Evolutionary conservation across 495 filamentous ascomycete species (phyloP).

Genomic region (Acidomyces sp.): DNA sequence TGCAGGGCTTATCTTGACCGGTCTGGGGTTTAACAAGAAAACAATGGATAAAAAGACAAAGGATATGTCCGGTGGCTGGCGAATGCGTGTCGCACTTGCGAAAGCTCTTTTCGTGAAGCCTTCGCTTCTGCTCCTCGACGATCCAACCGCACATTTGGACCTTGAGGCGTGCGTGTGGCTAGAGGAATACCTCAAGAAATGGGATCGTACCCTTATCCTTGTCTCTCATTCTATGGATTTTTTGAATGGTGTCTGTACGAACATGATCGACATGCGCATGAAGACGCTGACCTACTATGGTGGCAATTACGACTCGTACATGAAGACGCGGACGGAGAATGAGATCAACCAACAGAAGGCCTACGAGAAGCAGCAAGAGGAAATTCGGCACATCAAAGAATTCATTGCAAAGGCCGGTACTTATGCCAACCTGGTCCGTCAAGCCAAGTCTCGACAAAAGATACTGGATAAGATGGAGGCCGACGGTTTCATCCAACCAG

Average conservation of each 20-base stretch:
- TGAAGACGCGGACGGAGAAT: constrained; percentile 87
- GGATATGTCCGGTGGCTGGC: constrained; percentile 99
- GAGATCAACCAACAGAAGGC: constrained; percentile 98
- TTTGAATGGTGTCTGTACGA: constrained; percentile 97
- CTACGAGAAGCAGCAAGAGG: constrained; percentile 97
- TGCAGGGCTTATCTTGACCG: constrained; percentile 90
- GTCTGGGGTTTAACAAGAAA: constrained; percentile 95
- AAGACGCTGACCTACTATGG: constrained; percentile 93
- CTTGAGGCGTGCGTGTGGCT: constrained; percentile 99
- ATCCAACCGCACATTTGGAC: constrained; percentile 98
- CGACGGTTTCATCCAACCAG: constrained; percentile 91
- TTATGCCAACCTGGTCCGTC: constrained; percentile 96
- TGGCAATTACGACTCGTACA: constrained; percentile 97
- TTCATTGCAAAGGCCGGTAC: constrained; percentile 99
- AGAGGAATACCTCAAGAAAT: constrained; percentile 99
- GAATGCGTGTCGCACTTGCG: constrained; percentile 95
- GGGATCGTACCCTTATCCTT: constrained; percentile 92
- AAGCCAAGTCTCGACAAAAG: constrained; percentile 98
- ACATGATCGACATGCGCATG: constrained; percentile 94
- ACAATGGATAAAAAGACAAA: constrained; percentile 99
- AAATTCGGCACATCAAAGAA: constrained; percentile 99
- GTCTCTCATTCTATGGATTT: constrained; percentile 98
- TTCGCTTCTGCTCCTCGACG: constrained; percentile 86
- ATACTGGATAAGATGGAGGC: constrained; percentile 99
- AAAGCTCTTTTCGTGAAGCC: constrained; percentile 99